Evolutionary conservation across 2,329 filamentous ascomycete species (phyloP).

Genomic region (Endocalyx cinctus): DNA sequence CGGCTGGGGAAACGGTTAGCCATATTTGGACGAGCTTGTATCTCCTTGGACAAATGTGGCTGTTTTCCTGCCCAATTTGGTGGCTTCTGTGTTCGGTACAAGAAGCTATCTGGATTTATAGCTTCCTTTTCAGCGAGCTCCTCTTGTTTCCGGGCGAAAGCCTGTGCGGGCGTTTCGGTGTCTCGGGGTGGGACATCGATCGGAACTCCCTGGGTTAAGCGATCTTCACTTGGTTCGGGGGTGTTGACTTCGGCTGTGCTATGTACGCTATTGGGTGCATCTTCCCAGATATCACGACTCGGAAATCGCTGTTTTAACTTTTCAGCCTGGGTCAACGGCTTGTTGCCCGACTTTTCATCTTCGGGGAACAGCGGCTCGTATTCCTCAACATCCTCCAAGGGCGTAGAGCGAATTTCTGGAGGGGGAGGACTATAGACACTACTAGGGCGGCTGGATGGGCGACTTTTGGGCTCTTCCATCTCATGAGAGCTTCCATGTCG

Average conservation of each 20-base stretch:
- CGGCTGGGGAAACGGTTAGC: constrained; percentile 80
- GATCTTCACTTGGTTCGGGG: constrained; percentile 57
- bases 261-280: constrained; percentile 81
- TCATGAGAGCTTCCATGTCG: constrained; percentile 57
- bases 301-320: constrained; percentile 66
- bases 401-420: constrained; percentile 57
- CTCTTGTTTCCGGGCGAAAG: constrained; percentile 63
- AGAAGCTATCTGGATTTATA: constrained; percentile 43
- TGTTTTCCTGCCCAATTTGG: constrained; percentile 43
- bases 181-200: constrained; percentile 32
- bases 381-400: constrained; percentile 82
- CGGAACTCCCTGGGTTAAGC: constrained; percentile 32
- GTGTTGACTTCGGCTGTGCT: constrained; percentile 78
- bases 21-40: constrained; percentile 45
- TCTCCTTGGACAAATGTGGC: constrained; percentile 46
- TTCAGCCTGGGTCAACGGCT: constrained; percentile 34
- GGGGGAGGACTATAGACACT: constrained; percentile 57
- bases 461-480: constrained; percentile 53
- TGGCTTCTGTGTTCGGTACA: constrained; percentile 46
- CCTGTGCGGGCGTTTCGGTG: constrained; percentile 54
- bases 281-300: constrained; percentile 96
- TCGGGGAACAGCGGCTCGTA: constrained; percentile 94
- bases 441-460: constrained; percentile 59
- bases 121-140: constrained; percentile 57
- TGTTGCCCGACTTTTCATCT: constrained; percentile 50